These are phyloP conservation scores for Podila epicladia DNA, from an alignment of 192 early-diverging fungal genomes.

Conservation along the genomic window DNA sequence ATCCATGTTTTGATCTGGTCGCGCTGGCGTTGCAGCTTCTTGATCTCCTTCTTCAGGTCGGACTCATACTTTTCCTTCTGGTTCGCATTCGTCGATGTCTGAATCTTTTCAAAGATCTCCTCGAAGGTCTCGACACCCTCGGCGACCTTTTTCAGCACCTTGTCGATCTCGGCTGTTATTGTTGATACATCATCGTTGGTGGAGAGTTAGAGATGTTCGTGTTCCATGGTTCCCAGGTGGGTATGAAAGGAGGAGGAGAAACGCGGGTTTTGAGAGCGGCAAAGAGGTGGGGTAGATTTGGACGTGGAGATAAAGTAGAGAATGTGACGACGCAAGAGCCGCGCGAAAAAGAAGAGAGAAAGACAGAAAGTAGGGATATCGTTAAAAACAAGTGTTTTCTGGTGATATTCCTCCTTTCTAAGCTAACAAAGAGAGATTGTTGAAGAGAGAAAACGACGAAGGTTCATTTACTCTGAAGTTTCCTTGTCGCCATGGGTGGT, in stretches of 20 bases:
- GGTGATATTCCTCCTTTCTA: background rate
- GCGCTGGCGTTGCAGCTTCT: conserved; percentile 94
- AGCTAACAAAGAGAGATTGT: background rate
- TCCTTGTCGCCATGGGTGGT: conserved; percentile 40
- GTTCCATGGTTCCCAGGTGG: too few species aligned
- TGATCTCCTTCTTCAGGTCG: conserved; percentile 99
- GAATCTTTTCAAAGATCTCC: conserved; percentile 88
- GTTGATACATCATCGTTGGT: background rate
- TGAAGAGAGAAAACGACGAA: conserved; percentile 1
- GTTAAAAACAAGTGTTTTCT: background rate
- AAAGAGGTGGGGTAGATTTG: background rate
- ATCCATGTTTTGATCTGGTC: conserved; percentile 99
- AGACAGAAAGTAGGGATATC: background rate
- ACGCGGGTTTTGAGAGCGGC: background rate
- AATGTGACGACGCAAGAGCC: background rate
- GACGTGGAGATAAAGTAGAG: background rate
- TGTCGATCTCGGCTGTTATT: conserved; percentile 92
- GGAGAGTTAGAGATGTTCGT: background rate
- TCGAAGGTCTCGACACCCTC: conserved; percentile 98
- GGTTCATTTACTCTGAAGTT: conserved; percentile 36
- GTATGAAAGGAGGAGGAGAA: background rate
- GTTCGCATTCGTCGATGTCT: conserved; percentile 78
- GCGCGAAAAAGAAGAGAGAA: background rate
- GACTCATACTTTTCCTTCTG: conserved; percentile 98
- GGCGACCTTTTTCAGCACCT: conserved; percentile 91